Conservation (phyloP, 176 grass and related monocot species). For the Oryza glumipatula region DNA sequence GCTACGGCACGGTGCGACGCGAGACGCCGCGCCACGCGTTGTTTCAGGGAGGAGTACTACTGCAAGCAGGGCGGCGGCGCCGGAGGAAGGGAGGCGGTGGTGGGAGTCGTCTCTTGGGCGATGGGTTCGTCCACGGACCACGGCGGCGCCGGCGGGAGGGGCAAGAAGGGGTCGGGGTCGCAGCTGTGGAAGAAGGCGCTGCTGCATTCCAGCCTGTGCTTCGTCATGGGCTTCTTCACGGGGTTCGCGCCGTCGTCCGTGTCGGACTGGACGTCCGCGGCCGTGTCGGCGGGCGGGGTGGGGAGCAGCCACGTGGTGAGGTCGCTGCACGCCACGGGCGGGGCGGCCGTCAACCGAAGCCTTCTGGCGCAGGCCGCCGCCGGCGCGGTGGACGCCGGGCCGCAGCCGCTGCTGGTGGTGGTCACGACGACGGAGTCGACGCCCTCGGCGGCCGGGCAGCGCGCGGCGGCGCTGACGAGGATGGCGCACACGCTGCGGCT, state of each 20-base stretch:
- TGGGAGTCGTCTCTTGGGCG: not conserved
- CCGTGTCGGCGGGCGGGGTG: constrained; percentile 26
- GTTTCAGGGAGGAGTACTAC: constrained; percentile 5
- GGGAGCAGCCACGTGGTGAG: constrained; percentile 39
- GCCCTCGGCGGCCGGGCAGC: constrained; percentile 44
- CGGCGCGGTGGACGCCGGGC: not conserved
- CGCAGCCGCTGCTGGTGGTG: constrained; percentile 59
- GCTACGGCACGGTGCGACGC: constrained; percentile 20
- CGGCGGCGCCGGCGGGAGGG: constrained; percentile 28
- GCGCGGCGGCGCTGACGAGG: constrained; percentile 59
- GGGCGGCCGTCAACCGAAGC: constrained; percentile 42
- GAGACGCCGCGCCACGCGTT: constrained; percentile 34
- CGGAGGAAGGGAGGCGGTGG: not conserved
- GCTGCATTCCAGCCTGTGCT: constrained; percentile 92
- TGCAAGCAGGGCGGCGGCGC: not conserved
- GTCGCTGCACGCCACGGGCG: not conserved
- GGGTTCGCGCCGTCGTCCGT: constrained; percentile 87
- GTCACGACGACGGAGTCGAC: constrained; percentile 77
- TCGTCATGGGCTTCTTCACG: constrained; percentile 98
- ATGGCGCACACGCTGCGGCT: constrained; percentile 71
- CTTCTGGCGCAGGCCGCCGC: constrained; percentile 18
- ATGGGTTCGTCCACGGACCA: constrained; percentile 52
- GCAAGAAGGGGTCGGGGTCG: constrained; percentile 54
- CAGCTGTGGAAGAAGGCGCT: constrained; percentile 81
- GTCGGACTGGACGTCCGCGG: constrained; percentile 55